Percentiles rank a stretch among this genome's conserved stretches.
phyloP scores from a whole-genome alignment of 371 early-diverging fungal species.

The Paramicrosporidium saccamoebae region DNA sequence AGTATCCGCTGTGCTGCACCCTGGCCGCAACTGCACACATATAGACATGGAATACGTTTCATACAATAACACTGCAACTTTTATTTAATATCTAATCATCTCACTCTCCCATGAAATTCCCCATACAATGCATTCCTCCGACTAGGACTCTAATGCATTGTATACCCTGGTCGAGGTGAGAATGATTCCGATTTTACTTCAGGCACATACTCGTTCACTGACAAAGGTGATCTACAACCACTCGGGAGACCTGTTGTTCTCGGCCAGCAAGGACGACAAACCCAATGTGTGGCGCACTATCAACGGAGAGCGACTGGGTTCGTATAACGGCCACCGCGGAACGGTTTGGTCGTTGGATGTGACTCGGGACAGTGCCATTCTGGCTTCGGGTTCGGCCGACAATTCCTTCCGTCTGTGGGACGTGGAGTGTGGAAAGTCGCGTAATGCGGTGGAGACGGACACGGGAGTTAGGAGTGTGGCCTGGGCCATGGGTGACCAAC shows the following conservation, averaged over 20 bases:
- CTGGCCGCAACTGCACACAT: too few relatives aligned
- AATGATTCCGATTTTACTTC: conserved; percentile 66
- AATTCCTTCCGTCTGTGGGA: conserved; percentile 80
- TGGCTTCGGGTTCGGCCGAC: conserved; percentile 82
- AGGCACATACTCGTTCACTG: conserved; percentile 87
- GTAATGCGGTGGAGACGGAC: conserved; percentile 53
- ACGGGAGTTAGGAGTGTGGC: conserved; percentile 75
- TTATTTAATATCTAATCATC: too few relatives aligned
- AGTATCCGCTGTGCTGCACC: too few relatives aligned
- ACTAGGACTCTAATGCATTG: too few relatives aligned
- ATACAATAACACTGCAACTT: too few relatives aligned
- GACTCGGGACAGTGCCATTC: conserved; percentile 34
- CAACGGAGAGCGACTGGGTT: conserved; percentile 88
- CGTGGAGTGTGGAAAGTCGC: conserved; percentile 57
- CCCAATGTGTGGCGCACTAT: conserved; percentile 82
- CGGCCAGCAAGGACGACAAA: conserved; percentile 73
- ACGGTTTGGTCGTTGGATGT: conserved; percentile 79
- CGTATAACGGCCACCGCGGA: conserved; percentile 79
- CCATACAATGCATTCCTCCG: too few relatives aligned
- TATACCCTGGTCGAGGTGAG: too few relatives aligned
- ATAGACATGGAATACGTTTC: too few relatives aligned
- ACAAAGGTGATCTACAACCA: conserved; percentile 94
- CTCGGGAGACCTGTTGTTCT: conserved; percentile 95
- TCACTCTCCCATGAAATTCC: too few relatives aligned
- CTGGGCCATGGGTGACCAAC: conserved; percentile 54